A percentile compares a stretch with the other conserved stretches of the same genome.
Evolutionary conservation across 257 asterid genomes (phyloP).

Genomic region (Solanum commersonii): DNA sequence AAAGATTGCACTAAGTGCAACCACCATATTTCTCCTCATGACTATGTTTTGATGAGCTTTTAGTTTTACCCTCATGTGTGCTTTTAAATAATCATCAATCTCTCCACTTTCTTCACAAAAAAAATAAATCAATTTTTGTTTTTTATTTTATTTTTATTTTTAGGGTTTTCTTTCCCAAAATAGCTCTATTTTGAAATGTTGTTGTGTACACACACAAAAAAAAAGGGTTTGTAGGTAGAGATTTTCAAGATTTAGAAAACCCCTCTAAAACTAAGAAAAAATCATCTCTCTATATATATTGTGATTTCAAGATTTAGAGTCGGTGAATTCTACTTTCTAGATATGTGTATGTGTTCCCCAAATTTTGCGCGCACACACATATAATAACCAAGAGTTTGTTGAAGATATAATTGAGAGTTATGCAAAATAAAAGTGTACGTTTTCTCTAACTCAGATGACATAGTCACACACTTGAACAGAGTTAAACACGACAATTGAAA

Average conservation of each 20-base stretch:
- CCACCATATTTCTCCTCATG: background rate
- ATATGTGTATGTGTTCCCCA: background rate
- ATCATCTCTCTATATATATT: accelerated
- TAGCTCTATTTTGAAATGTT: background rate
- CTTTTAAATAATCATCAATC: background rate
- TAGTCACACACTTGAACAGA: background rate
- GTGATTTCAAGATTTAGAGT: background rate
- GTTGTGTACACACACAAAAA: background rate
- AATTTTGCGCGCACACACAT: background rate
- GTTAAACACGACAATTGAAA: background rate
- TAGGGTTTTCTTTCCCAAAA: background rate
- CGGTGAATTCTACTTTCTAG: background rate
- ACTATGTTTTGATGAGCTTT: background rate
- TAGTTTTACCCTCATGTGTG: background rate
- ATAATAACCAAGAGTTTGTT: background rate
- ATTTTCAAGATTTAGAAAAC: background rate
- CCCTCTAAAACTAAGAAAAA: background rate
- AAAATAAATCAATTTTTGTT: background rate
- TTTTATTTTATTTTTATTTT: background rate
- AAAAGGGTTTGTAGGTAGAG: background rate
- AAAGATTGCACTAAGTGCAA: background rate
- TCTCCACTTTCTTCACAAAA: background rate
- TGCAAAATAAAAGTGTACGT: background rate
- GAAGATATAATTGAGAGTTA: background rate
- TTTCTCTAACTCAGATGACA: background rate